Conservation (phyloP, 768 basidiomycete species). For the Termitomyces sp. region DNA sequence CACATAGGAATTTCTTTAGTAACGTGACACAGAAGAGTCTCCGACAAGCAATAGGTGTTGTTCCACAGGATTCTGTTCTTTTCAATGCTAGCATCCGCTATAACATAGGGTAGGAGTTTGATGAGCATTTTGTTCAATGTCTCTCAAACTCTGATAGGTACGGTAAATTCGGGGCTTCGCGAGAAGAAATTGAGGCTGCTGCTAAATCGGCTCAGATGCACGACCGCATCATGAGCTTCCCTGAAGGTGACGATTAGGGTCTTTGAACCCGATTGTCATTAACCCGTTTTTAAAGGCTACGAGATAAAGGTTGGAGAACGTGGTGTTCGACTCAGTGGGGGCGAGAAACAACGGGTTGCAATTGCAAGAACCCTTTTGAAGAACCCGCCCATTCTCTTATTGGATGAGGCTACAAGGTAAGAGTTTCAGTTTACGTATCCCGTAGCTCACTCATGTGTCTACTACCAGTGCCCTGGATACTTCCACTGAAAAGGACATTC, state of each 20-base stretch:
- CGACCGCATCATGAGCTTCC: slow-evolving; percentile 78
- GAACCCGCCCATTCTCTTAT: slow-evolving; percentile 75
- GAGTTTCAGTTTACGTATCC: slow-evolving; percentile 1
- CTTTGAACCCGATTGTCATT: background rate
- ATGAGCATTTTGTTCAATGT: slow-evolving; percentile 1
- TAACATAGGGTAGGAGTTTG: slow-evolving; percentile 56
- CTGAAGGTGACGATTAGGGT: slow-evolving; percentile 45
- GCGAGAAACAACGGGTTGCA: slow-evolving; percentile 87
- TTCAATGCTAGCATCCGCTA: slow-evolving; percentile 70
- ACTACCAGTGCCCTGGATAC: slow-evolving; percentile 73
- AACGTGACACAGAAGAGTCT: slow-evolving; percentile 81
- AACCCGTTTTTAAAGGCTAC: slow-evolving; percentile 39
- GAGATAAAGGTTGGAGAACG: slow-evolving; percentile 89
- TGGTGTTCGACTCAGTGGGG: slow-evolving; percentile 79
- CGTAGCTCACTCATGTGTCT: background rate
- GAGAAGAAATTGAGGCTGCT: slow-evolving; percentile 74
- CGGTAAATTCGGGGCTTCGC: slow-evolving; percentile 66
- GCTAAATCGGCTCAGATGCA: slow-evolving; percentile 85
- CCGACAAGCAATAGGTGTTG: slow-evolving; percentile 79
- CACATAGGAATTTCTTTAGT: slow-evolving; percentile 24
- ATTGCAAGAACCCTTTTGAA: slow-evolving; percentile 86
- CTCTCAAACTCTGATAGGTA: slow-evolving; percentile 40
- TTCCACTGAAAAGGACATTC: slow-evolving; percentile 85
- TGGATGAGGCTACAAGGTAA: slow-evolving; percentile 74
- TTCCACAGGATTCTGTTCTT: slow-evolving; percentile 80